These are phyloP conservation scores for Exsudoporus frostii DNA, from an alignment of 768 basidiomycete species.

Conservation along the genomic window DNA sequence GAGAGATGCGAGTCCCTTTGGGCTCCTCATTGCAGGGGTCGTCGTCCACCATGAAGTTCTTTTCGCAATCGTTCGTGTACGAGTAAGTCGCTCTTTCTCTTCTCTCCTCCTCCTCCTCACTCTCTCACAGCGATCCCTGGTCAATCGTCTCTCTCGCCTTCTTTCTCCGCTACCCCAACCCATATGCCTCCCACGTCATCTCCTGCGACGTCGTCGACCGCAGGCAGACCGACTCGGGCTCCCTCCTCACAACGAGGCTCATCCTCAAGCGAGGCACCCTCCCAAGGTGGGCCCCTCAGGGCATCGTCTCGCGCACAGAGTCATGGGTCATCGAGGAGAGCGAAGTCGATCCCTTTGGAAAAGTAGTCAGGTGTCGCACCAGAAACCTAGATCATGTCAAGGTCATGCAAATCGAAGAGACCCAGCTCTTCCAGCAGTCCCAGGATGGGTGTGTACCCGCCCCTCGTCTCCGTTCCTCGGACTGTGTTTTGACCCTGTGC, in stretches of 20 bases:
- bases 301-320: slow-evolving; percentile 80
- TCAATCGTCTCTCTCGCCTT: slow-evolving; percentile 89
- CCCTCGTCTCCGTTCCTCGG: neutral
- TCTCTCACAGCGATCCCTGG: slow-evolving; percentile 75
- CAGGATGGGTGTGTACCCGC: slow-evolving; percentile 57
- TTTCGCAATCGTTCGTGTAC: slow-evolving; percentile 54
- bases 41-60: slow-evolving; percentile 51
- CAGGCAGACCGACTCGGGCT: slow-evolving; percentile 64
- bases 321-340: slow-evolving; percentile 95
- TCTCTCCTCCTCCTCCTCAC: neutral
- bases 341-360: slow-evolving; percentile 83
- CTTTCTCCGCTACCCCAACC: slow-evolving; percentile 94
- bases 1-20: too few relatives aligned
- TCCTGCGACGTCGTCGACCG: slow-evolving; percentile 96
- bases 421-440: slow-evolving; percentile 65
- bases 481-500: neutral
- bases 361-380: slow-evolving; percentile 73
- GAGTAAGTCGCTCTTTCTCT: slow-evolving; percentile 37
- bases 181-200: slow-evolving; percentile 88
- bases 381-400: slow-evolving; percentile 93
- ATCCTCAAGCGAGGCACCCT: slow-evolving; percentile 91
- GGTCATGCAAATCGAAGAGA: slow-evolving; percentile 90
- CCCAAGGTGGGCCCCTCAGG: slow-evolving; percentile 86
- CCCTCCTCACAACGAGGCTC: slow-evolving; percentile 82
- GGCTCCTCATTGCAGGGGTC: slow-evolving; percentile 30